Conservation (phyloP, 2,329 filamentous ascomycete species). For the Myrmaecium sp. region DNA sequence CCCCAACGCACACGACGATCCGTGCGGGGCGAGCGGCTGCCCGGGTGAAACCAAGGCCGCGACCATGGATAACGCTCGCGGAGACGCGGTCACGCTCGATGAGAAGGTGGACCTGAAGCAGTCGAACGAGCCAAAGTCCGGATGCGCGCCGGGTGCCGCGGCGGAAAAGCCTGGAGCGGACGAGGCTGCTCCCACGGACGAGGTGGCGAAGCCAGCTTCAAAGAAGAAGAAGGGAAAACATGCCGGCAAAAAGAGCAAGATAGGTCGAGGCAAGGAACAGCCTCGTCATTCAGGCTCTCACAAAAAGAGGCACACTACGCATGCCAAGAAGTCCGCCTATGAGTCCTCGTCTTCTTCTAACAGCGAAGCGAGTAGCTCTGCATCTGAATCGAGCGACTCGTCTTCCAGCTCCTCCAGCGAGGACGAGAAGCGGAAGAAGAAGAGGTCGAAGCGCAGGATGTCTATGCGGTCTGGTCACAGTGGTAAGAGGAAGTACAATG, state of each 20-base stretch:
- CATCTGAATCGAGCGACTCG: not conserved
- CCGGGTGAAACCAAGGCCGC: too few species aligned
- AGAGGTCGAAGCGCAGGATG: constrained; percentile 10
- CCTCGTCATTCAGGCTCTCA: not conserved
- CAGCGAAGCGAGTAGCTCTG: too few species aligned
- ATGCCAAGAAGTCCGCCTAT: too few species aligned
- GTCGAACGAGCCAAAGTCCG: not conserved
- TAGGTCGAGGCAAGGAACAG: too few species aligned
- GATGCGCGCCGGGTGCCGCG: not conserved
- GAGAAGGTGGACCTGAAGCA: not conserved
- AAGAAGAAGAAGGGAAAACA: constrained; percentile 3
- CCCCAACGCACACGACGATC: too few species aligned
- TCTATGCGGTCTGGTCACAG: too few species aligned
- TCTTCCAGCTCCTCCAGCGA: too few species aligned
- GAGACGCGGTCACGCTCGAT: not conserved
- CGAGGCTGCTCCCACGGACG: not conserved
- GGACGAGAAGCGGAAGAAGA: constrained; percentile 9
- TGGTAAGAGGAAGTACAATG: too few species aligned
- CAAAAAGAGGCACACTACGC: too few species aligned
- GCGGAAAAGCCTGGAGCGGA: not conserved
- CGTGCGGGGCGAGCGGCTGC: too few species aligned
- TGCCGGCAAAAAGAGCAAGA: constrained; percentile 5
- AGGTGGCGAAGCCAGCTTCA: not conserved
- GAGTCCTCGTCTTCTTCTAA: too few species aligned
- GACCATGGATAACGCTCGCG: constrained; percentile 5